Evolutionary conservation across 257 asterid genomes (phyloP).

Genomic region (Petunia axillaris): DNA sequence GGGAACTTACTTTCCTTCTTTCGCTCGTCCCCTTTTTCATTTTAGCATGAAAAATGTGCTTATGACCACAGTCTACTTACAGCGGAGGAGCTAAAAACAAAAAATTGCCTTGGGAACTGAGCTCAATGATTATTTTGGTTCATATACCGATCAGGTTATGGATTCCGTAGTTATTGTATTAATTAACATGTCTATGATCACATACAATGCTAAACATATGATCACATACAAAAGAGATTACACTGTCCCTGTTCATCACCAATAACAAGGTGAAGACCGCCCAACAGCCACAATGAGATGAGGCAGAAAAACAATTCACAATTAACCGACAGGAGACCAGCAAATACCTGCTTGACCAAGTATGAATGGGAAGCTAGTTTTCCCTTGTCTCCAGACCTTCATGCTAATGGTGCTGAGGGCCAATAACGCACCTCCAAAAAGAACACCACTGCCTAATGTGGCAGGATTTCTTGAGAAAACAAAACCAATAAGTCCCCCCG

Average conservation of each 20-base stretch:
- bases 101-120: background rate
- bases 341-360: constrained; percentile 88
- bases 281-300: background rate
- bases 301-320: background rate
- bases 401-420: constrained; percentile 83
- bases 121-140: background rate
- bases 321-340: constrained; percentile 8
- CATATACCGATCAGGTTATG: background rate
- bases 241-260: background rate
- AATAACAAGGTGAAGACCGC: background rate
- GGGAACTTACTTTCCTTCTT: background rate
- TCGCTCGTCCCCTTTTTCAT: background rate
- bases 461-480: constrained; percentile 69
- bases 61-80: background rate
- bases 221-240: background rate
- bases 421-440: constrained; percentile 82
- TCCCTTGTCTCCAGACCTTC: constrained; percentile 91
- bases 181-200: background rate
- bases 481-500: constrained; percentile 77
- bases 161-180: background rate
- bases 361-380: constrained; percentile 88
- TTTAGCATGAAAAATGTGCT: background rate
- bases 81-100: background rate
- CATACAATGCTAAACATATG: background rate
- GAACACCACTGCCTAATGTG: constrained; percentile 61